Evolutionary conservation across 2,329 filamentous ascomycete genomes (phyloP).

Genomic region (Colletotrichum aenigma): DNA sequence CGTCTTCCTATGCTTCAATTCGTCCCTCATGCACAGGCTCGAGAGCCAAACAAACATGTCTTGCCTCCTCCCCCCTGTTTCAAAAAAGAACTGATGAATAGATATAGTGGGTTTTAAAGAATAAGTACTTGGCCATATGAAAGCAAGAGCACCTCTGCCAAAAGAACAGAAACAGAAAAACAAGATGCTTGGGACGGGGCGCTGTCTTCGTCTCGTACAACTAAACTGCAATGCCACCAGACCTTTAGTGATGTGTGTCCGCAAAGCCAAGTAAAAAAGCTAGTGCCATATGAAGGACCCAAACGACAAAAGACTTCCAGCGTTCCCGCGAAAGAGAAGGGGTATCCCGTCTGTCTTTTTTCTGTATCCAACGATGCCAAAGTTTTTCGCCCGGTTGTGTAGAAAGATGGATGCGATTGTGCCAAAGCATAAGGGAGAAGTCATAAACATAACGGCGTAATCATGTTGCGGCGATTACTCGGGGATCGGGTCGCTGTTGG

Average conservation of each 20-base stretch:
- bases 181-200: background rate
- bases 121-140: background rate
- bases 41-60: background rate
- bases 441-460: conserved; percentile 20
- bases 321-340: background rate
- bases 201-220: background rate
- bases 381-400: background rate
- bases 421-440: conserved; percentile 1
- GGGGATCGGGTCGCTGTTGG: conserved; percentile 14
- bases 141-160: background rate
- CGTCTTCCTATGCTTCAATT: background rate
- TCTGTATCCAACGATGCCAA: conserved; percentile 5
- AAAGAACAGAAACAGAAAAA: background rate
- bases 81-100: background rate
- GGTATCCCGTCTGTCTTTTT: conserved; percentile 4
- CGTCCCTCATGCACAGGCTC: background rate
- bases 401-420: background rate
- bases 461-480: conserved; percentile 15
- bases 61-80: background rate
- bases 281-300: background rate
- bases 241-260: background rate
- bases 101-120: background rate
- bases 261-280: background rate
- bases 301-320: background rate
- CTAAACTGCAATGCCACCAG: conserved; percentile 1